A percentile compares a stretch with the other conserved stretches of the same genome.
Conservation (phyloP, 192 early-diverging fungal genomes). For the Coemansia aciculifera region DNA sequence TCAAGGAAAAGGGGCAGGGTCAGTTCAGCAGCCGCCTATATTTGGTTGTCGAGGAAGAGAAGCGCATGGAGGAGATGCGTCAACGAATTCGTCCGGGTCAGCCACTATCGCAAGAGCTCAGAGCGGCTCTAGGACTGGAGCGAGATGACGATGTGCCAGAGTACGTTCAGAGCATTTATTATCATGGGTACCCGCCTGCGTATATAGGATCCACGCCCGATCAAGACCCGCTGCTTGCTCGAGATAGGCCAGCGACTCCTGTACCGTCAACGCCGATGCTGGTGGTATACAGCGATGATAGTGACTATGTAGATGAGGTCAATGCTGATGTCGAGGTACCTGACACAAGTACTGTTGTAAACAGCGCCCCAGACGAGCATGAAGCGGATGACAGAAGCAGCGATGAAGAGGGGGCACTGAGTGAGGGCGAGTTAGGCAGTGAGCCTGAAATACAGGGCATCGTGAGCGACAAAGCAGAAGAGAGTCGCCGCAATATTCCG, state of each 20-base stretch:
- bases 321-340: neutral
- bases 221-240: slow-evolving; percentile 38
- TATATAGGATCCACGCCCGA: slow-evolving; percentile 29
- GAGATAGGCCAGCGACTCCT: neutral
- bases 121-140: slow-evolving; percentile 34
- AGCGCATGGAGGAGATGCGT: slow-evolving; percentile 33
- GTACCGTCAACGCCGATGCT: slow-evolving; percentile 25
- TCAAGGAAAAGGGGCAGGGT: slow-evolving; percentile 24
- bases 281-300: slow-evolving; percentile 24
- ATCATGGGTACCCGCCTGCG: slow-evolving; percentile 44
- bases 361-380: neutral
- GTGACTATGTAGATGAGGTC: slow-evolving; percentile 21
- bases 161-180: slow-evolving; percentile 39
- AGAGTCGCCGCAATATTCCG: slow-evolving; percentile 23
- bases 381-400: slow-evolving; percentile 3
- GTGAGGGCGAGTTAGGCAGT: neutral
- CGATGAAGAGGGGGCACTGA: slow-evolving; percentile 15
- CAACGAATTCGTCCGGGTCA: slow-evolving; percentile 29
- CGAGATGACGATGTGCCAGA: slow-evolving; percentile 25
- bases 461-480: neutral
- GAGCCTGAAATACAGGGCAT: neutral
- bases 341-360: neutral
- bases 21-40: slow-evolving; percentile 40
- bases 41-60: slow-evolving; percentile 32
- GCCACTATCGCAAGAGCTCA: slow-evolving; percentile 34